Base-by-base conservation (phyloP, 1,284 basidiomycete genomes). In the Ustilago nuda region DNA sequence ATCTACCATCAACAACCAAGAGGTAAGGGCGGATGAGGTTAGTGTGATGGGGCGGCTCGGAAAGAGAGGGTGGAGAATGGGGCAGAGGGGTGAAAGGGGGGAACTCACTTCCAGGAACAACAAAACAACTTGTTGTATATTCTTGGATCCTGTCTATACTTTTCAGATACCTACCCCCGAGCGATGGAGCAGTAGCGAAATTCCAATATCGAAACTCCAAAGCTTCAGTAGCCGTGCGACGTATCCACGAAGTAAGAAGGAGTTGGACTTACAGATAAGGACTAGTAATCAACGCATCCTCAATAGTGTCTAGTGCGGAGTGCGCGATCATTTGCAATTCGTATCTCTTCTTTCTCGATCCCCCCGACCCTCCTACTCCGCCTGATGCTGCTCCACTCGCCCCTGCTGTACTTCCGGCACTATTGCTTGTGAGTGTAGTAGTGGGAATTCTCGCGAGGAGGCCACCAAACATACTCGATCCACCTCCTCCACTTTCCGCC, bases 311-410 rank as follows among this genome's bases (percentile, higher is more conserved):
- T n/a, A 85, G 50, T 1, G 79, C 67, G 12, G 78, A 79, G 56
- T 84, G 83, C 3, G 84, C 84, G n/a, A 85, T 83, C 80, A 84
- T 84, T 66, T 85, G 84, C 15, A 85, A 62, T 41, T 80, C 83
- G 46, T 78, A 67, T 8, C 75, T 61, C 43, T 81, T 70, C 30
- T 74, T 74, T 13, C 61, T 37, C 12, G 8, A 37, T 27, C 37
- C 51, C 33, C 39, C 48, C 3, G 41, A 15, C 17, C 12, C 43
- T 27, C 39, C 45, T 45, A 19, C n/a, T 45, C 7, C 43, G 6
- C 43, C 43, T 45, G 39, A 6, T 13, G 12, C 39, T 43, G 7
- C 43, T 19, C 7, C 6, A 7, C 17, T 19, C 19, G 1, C 43
- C 11, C n/a, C 19, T 45, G n/a, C n/a, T 3, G 39, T n/a, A 27